phyloP scores from a whole-genome alignment of 1,139 yeast species.

The Geotrichum australiense region DNA sequence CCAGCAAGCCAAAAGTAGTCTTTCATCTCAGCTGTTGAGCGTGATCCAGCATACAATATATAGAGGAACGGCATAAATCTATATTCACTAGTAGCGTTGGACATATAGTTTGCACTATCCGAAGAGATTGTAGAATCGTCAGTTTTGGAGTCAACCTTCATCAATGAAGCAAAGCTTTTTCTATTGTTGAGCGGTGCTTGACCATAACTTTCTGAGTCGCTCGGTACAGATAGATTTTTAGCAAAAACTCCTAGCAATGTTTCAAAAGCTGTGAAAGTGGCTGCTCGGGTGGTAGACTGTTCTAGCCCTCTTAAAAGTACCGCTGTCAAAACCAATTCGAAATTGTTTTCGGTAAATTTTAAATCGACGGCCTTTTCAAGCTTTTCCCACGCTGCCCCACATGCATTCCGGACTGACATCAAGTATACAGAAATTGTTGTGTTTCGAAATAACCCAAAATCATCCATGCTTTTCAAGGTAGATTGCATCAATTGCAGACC shows the following conservation, averaged over 20 bases:
- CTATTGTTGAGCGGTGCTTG: neutral
- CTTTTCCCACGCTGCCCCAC: conserved; percentile 40
- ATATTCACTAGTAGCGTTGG: no score
- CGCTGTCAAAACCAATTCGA: conserved; percentile 51
- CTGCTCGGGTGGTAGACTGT: conserved; percentile 51
- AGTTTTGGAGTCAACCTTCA: neutral
- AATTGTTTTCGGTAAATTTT: conserved; percentile 40
- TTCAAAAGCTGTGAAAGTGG: conserved; percentile 48
- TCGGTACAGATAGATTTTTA: conserved; percentile 23
- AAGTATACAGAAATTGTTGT: conserved; percentile 28
- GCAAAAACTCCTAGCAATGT: conserved; percentile 45
- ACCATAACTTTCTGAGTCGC: neutral
- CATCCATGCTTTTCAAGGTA: conserved; percentile 26
- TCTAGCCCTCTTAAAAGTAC: conserved; percentile 57
- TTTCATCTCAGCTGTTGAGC: conserved; percentile 44
- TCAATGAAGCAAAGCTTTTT: neutral
- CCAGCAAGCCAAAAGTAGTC: conserved; percentile 44
- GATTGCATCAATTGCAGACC: conserved; percentile 27
- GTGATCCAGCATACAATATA: conserved; percentile 47
- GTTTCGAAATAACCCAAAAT: conserved; percentile 26
- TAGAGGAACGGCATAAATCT: conserved; percentile 48
- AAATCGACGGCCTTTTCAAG: conserved; percentile 45
- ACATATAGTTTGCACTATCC: conserved; percentile 17
- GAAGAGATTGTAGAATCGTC: conserved; percentile 3
- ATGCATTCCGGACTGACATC: conserved; percentile 38